A percentile compares a stretch with the other conserved stretches of the same genome.
Evolutionary conservation across 495 filamentous ascomycete species (phyloP).

Genomic region (Usnea hakonensis): DNA sequence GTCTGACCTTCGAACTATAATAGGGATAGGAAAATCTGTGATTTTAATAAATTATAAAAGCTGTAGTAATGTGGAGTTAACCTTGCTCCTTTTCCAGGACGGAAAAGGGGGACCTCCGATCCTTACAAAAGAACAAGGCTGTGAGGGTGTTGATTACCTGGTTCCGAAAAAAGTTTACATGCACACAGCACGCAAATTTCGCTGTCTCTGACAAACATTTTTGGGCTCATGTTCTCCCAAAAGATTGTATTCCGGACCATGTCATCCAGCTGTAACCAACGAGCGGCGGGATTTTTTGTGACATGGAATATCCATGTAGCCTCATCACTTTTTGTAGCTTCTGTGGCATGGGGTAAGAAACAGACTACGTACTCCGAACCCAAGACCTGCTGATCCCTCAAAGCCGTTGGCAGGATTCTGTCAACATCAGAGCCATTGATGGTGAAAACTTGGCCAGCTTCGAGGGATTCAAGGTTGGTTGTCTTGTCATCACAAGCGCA

Average conservation of each 20-base stretch:
- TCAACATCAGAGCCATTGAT: not conserved
- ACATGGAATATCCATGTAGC: slow-evolving; percentile 11
- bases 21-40: no score
- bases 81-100: no score
- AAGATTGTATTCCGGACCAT: not conserved
- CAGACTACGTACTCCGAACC: not conserved
- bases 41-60: no score
- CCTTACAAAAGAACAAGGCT: slow-evolving; percentile 7
- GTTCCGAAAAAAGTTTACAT: not conserved
- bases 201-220: not conserved
- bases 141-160: not conserved
- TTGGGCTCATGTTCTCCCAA: not conserved
- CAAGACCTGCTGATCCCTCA: not conserved
- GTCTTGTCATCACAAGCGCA: slow-evolving; percentile 12
- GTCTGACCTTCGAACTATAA: no score
- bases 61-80: no score
- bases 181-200: slow-evolving; percentile 3
- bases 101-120: no score
- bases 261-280: slow-evolving; percentile 13
- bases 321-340: not conserved
- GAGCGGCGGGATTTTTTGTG: slow-evolving; percentile 9
- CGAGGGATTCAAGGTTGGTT: not conserved
- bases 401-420: no score
- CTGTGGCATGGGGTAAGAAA: not conserved
- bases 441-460: not conserved